Evolutionary conservation across 2,329 filamentous ascomycete species (phyloP).

Genomic region (Aspergillus caelatus): DNA sequence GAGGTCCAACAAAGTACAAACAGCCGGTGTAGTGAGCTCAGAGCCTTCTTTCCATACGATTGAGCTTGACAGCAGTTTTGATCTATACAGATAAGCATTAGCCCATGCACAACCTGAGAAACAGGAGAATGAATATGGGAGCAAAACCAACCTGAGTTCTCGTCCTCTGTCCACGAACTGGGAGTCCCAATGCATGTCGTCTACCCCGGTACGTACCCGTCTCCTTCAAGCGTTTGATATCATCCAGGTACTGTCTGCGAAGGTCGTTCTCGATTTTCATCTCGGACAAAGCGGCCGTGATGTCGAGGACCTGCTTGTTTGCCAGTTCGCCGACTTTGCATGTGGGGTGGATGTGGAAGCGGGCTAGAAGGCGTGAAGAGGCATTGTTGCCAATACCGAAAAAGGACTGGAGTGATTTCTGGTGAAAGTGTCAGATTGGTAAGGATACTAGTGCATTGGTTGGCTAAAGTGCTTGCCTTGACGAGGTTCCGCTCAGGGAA

Average conservation of each 20-base stretch:
- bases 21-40: conserved; percentile 21
- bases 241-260: conserved; percentile 74
- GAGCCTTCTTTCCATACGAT: conserved; percentile 59
- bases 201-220: conserved; percentile 89
- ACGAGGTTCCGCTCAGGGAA: conserved; percentile 83
- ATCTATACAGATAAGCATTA: conserved; percentile 48
- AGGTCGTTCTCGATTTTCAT: conserved; percentile 96
- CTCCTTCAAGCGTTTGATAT: conserved; percentile 83
- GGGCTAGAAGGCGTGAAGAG: conserved; percentile 78
- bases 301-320: conserved; percentile 74
- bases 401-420: conserved; percentile 72
- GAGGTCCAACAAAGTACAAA: conserved; percentile 22
- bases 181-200: conserved; percentile 88
- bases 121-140: conserved; percentile 3
- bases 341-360: conserved; percentile 82
- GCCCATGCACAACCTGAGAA: conserved; percentile 3
- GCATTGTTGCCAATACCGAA: conserved; percentile 77
- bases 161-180: conserved; percentile 87
- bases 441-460: conserved; percentile 10
- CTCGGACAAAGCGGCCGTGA: conserved; percentile 81
- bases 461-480: conserved; percentile 60
- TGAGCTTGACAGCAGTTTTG: conserved; percentile 61
- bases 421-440: not conserved
- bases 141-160: conserved; percentile 65
- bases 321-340: conserved; percentile 76